phyloP scores from a whole-genome alignment of 805 yeast genomes.

The Candida berthetii region DNA sequence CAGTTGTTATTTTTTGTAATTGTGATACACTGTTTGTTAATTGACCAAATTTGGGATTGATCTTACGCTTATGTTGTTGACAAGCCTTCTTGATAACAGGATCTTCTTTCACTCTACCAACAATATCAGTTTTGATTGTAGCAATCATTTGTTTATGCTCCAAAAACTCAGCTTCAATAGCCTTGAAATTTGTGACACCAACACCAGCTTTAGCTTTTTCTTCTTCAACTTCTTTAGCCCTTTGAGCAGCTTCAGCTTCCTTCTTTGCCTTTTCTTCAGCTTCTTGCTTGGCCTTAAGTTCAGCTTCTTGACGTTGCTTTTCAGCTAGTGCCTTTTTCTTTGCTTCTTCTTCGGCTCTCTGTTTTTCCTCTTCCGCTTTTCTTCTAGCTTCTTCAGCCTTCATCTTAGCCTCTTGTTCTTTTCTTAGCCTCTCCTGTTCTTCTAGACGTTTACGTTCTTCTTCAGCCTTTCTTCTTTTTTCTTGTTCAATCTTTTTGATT shows the following conservation, averaged over 20 bases:
- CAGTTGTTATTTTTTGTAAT: slow-evolving; percentile 42
- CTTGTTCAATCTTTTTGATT: slow-evolving; percentile 11
- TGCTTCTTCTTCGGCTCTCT: slow-evolving; percentile 12
- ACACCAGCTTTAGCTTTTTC: slow-evolving; percentile 15
- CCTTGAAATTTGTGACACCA: slow-evolving; percentile 26
- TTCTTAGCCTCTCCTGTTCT: slow-evolving; percentile 5
- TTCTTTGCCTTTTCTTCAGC: slow-evolving; percentile 9
- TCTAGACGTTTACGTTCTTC: slow-evolving; percentile 6
- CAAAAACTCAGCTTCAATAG: slow-evolving; percentile 36
- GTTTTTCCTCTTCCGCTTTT: slow-evolving; percentile 11
- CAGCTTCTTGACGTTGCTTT: slow-evolving; percentile 12
- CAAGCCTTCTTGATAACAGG: slow-evolving; percentile 48
- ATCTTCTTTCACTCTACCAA: slow-evolving; percentile 46
- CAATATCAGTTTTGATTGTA: slow-evolving; percentile 55
- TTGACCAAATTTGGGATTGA: slow-evolving; percentile 91
- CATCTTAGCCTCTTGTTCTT: slow-evolving; percentile 11
- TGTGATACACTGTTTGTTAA: slow-evolving; percentile 68
- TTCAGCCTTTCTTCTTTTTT: slow-evolving; percentile 3
- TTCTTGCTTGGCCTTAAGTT: slow-evolving; percentile 14
- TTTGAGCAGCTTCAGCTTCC: slow-evolving; percentile 16
- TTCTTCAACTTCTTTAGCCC: slow-evolving; percentile 16
- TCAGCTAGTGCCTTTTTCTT: slow-evolving; percentile 21
- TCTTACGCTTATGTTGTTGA: slow-evolving; percentile 59
- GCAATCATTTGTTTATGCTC: slow-evolving; percentile 45
- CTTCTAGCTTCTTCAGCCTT: slow-evolving; percentile 3